Evolutionary conservation across 2,329 filamentous ascomycete genomes (phyloP), one percentile per base, ranked within the genome.

Genomic region (Sarocladium oryzae): DNA sequence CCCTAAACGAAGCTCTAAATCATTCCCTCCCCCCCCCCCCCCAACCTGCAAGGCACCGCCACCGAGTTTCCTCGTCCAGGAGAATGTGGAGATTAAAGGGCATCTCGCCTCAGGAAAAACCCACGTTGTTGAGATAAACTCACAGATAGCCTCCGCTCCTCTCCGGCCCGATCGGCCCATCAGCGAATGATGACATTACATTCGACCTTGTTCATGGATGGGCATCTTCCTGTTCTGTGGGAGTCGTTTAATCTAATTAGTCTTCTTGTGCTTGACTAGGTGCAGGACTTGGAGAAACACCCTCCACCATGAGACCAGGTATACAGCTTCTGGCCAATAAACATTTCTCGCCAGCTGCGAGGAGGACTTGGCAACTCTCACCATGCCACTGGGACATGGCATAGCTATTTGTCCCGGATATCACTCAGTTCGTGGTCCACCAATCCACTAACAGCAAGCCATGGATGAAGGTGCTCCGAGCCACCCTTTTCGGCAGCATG

Each of bases 391-490:
- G 20, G 37, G 37, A 21, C 23, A n/a, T 20, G 37, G 37, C 9
- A 21, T n/a, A n/a, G 37, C 23, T 7, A 40, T 40, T 20, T 20
- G 37, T n/a, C 37, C 37, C 37, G 37, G 16, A 40, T 21, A n/a
- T 40, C 10, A 20, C n/a, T 30, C 40, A 45, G 21, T n/a, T 13
- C 38, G 8, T 11, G 30, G 40, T n/a, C n/a, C n/a, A n/a, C n/a
- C n/a, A n/a, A 28, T 45, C 40, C 40, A 45, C 40, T 24, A 30
- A n/a, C 40, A 26, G 23, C 3, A 30, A 30, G 13, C 20, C 40
- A 45, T 6, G 40, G 40, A 45, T 41, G 40, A 45, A 28, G 40
- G 4, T 45, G 40, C n/a, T 45, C 40, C 40, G 40, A 45, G 16
- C 9, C 6, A 15, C 40, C 23, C 40, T 10, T 28, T 45, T 28